A percentile compares a stretch with the other conserved stretches of the same genome.
Evolutionary conservation across 2,329 filamentous ascomycete genomes (phyloP).

Genomic region (Venturia oleaginea): DNA sequence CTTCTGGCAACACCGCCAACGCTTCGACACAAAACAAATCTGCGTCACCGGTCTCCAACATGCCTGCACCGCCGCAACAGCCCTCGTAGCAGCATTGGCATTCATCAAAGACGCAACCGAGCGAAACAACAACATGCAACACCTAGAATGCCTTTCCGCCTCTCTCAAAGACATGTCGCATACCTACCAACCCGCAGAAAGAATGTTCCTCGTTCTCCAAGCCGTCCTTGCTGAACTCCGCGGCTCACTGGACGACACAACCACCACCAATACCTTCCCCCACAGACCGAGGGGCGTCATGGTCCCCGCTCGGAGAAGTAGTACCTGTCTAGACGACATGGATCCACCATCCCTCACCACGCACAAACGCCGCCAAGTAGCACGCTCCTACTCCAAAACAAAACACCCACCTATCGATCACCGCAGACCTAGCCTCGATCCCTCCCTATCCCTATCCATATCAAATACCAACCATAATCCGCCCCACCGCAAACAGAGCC

Average conservation of each 20-base stretch:
- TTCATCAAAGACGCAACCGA: constrained; percentile 31
- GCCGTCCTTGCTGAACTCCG: constrained; percentile 44
- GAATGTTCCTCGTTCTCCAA: constrained; percentile 45
- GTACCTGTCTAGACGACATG: constrained; percentile 18
- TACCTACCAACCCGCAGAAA: constrained; percentile 44
- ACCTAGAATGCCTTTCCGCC: constrained; percentile 44
- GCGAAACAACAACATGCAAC: constrained; percentile 36
- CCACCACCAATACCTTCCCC: background rate
- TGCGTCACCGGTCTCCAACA: constrained; percentile 45
- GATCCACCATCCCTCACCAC: constrained; percentile 20
- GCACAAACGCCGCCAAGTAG: constrained; percentile 25
- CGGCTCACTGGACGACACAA: constrained; percentile 2
- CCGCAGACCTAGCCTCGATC: constrained; percentile 14
- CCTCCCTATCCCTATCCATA: background rate
- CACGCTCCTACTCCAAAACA: constrained; percentile 17
- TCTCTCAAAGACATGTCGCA: constrained; percentile 45
- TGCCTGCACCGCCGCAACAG: constrained; percentile 45
- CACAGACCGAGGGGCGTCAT: constrained; percentile 19
- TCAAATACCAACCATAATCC: background rate
- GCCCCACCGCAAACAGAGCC: constrained; percentile 14
- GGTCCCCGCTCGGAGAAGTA: constrained; percentile 24
- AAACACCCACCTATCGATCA: constrained; percentile 15
- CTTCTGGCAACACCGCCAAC: constrained; percentile 47
- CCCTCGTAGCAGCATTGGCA: constrained; percentile 41
- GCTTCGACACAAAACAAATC: constrained; percentile 43